Percentiles rank a stretch among this genome's conserved stretches.
Evolutionary conservation across 2,329 filamentous ascomycete genomes (phyloP).

Genomic region (Verticillium zaregamsianum): DNA sequence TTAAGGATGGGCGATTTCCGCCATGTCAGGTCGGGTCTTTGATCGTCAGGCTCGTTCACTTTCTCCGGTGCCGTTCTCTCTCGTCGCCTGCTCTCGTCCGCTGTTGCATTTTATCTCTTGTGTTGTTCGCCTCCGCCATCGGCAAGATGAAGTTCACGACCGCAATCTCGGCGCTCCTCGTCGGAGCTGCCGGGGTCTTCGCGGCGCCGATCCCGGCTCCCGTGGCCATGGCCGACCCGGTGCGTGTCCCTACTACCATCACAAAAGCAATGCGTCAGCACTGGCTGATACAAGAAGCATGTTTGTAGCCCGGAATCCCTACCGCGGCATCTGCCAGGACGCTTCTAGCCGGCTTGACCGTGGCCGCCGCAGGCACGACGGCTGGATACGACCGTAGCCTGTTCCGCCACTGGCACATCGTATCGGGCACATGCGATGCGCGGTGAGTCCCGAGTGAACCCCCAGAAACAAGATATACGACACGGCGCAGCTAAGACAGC

Average conservation of each 20-base stretch:
- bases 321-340: constrained; percentile 50
- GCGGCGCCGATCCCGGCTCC: not conserved
- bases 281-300: not conserved
- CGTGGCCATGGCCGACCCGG: not conserved
- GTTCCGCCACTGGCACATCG: constrained; percentile 69
- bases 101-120: not conserved
- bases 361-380: constrained; percentile 49
- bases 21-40: too few species aligned
- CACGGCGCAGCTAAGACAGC: not conserved
- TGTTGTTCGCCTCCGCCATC: not conserved
- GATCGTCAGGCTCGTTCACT: not conserved
- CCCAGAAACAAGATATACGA: not conserved
- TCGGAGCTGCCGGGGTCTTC: not conserved
- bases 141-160: not conserved
- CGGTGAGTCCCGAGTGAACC: constrained; percentile 28
- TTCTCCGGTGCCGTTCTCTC: not conserved
- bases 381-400: constrained; percentile 59
- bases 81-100: not conserved
- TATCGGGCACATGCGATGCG: constrained; percentile 65
- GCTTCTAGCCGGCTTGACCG: constrained; percentile 54
- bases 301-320: constrained; percentile 57
- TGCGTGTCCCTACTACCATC: not conserved
- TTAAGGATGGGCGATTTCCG: not conserved
- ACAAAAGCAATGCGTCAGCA: not conserved
- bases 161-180: not conserved